Evolutionary conservation across 306 rosid species (phyloP).

Genomic region (Vicia faba): DNA sequence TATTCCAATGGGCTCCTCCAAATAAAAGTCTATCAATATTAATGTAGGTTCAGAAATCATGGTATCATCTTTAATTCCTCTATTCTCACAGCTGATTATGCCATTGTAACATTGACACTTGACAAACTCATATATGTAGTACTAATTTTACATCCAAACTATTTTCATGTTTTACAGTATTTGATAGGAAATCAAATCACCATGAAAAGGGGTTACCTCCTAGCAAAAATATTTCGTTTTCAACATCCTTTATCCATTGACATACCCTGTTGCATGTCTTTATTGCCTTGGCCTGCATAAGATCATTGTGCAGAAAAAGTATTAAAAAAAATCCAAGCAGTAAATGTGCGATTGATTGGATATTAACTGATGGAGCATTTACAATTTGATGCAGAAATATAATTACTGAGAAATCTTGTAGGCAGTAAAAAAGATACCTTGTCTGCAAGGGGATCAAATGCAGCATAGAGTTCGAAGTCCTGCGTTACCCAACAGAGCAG

Average conservation of each 20-base stretch:
- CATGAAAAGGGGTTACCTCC: conserved; percentile 98
- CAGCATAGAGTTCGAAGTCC: conserved; percentile 95
- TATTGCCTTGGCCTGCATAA: conserved; percentile 82
- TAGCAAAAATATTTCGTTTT: conserved; percentile 87
- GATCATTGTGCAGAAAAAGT: conserved; percentile 30
- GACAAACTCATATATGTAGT: conserved; percentile 20
- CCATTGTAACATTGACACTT: not conserved
- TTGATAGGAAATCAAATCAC: conserved; percentile 67
- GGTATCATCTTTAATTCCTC: conserved; percentile 18
- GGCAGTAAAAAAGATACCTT: conserved; percentile 56
- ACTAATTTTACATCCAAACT: conserved; percentile 10
- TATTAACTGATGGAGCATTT: conserved; percentile 5
- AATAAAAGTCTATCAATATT: not conserved
- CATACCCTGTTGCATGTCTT: conserved; percentile 92
- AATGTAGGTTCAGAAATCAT: conserved; percentile 24
- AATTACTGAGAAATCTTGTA: conserved; percentile 20
- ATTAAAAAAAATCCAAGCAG: conserved; percentile 27
- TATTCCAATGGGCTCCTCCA: conserved; percentile 5
- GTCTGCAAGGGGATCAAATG: conserved; percentile 98
- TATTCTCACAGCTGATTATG: conserved; percentile 18
- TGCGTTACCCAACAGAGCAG: conserved; percentile 93
- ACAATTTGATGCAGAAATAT: conserved; percentile 4
- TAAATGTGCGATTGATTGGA: conserved; percentile 7
- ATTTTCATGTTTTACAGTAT: conserved; percentile 57
- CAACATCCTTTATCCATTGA: conserved; percentile 95